phyloP scores from a whole-genome alignment of 129 eudicot genomes.

The Escallonia herrerae region DNA sequence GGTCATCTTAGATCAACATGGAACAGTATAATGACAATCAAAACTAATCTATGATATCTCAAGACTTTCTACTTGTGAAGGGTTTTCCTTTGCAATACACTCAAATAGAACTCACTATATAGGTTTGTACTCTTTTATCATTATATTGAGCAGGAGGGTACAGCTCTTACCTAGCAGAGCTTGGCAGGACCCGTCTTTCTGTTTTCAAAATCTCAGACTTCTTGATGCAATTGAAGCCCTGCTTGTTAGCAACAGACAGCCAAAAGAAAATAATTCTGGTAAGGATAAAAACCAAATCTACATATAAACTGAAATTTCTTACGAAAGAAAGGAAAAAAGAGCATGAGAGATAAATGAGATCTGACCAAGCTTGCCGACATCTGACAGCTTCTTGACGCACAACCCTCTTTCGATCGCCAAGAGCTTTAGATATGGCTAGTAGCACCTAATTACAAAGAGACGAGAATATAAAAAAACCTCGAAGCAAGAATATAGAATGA shows the following conservation, averaged over 20 bases:
- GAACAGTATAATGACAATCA: too few relatives aligned
- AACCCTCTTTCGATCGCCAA: slow-evolving; percentile 81
- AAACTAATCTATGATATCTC: too few relatives aligned
- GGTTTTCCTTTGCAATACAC: too few relatives aligned
- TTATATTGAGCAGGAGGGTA: too few relatives aligned
- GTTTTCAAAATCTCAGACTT: slow-evolving; percentile 29
- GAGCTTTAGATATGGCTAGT: slow-evolving; percentile 50
- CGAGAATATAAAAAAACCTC: not conserved
- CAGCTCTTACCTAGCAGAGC: slow-evolving; percentile 11
- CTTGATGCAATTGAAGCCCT: slow-evolving; percentile 71
- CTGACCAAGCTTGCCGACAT: slow-evolving; percentile 92
- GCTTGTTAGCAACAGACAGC: slow-evolving; percentile 6
- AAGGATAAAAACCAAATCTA: too few relatives aligned
- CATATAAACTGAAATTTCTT: too few relatives aligned
- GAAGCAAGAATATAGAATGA: not conserved
- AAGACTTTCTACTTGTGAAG: too few relatives aligned
- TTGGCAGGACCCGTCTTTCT: not conserved
- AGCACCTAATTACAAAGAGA: slow-evolving; percentile 43
- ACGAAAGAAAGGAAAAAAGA: not conserved
- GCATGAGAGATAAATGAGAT: slow-evolving; percentile 1
- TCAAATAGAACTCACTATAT: too few relatives aligned
- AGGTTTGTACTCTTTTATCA: too few relatives aligned
- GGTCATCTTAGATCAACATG: too few relatives aligned
- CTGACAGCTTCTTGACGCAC: slow-evolving; percentile 94
- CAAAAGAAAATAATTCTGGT: not conserved